Evolutionary conservation across 768 basidiomycete species (phyloP).

Genomic region (Daedaleopsis nitida): DNA sequence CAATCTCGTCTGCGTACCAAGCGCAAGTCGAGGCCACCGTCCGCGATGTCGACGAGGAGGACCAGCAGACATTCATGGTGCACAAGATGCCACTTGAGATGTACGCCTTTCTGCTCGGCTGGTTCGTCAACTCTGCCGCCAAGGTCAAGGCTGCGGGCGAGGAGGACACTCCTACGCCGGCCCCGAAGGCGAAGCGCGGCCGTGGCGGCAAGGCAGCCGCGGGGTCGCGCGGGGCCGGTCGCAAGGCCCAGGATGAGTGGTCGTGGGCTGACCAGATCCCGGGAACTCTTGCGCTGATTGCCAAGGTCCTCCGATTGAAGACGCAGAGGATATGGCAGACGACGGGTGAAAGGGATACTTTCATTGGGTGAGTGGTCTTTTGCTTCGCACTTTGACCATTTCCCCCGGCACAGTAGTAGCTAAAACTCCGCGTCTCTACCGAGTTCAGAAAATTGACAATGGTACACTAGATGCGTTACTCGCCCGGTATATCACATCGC

Average conservation of each 20-base stretch:
- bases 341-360: slow-evolving; percentile 80
- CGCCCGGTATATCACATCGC: slow-evolving; percentile 85
- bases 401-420: not conserved
- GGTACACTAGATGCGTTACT: slow-evolving; percentile 71
- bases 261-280: slow-evolving; percentile 82
- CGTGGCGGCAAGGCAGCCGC: slow-evolving; percentile 57
- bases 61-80: slow-evolving; percentile 55
- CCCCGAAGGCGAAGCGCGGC: slow-evolving; percentile 55
- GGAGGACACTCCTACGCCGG: slow-evolving; percentile 44
- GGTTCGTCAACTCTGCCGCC: slow-evolving; percentile 86
- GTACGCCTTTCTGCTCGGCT: slow-evolving; percentile 90
- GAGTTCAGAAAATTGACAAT: not conserved
- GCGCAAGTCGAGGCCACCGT: slow-evolving; percentile 72
- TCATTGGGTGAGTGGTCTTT: slow-evolving; percentile 65
- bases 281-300: slow-evolving; percentile 64
- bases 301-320: slow-evolving; percentile 66
- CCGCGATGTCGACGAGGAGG: slow-evolving; percentile 69
- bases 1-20: slow-evolving; percentile 74
- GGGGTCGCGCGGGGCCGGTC: slow-evolving; percentile 43
- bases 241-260: slow-evolving; percentile 51
- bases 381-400: not conserved
- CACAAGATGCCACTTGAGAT: slow-evolving; percentile 84
- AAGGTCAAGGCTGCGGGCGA: slow-evolving; percentile 62
- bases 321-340: slow-evolving; percentile 90
- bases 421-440: not conserved